Evolutionary conservation across 1,139 yeast species (phyloP), one percentile per base, ranked within the genome.

Genomic region (Protomyces gravidus): DNA sequence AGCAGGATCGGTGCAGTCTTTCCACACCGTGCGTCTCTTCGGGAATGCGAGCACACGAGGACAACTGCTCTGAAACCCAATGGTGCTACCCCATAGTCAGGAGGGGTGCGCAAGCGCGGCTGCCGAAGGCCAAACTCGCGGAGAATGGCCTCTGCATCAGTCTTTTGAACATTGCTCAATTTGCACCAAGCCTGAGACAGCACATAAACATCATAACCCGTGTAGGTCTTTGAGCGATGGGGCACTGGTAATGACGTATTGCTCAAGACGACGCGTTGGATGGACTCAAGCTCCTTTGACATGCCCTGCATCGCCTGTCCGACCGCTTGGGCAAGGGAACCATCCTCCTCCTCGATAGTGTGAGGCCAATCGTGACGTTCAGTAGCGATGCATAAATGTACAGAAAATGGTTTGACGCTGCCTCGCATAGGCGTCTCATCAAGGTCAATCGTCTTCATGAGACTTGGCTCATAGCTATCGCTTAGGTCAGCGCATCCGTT

Each of bases 11-110:
- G 58, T 4, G 58, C 58, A 2, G 58, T 53, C 47, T 53, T 53
- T 17, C 58, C 58, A 15, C 58, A 53, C 6, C 58, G 36, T 21
- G 58, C 58, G 36, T 53, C 58, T n/a, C 58, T 23, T 21, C 58
- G 36, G 46, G 36, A 46, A 11, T 53, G 58, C 15, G 50, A 42
- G 30, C 57, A 52, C 3, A 52, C 33, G 25, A 45, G 17, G 2
- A 52, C 50, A 6, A 52, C 50, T n/a, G 57, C 57, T 15, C 9
- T 28, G 30, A 30, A 52, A 5, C 23, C 25, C 57, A 52, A 13
- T 23, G 30, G 32, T 11, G 32, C 30, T 6, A 25, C 21, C 2
- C 9, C 11, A 46, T 46, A 46, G 25, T 13, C 23, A 1, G 28
- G 19, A 5, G 33, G 17, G 36, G 15, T 6, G 5, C 11, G 11